A percentile compares a stretch with the other conserved stretches of the same genome.
phyloP scores from a whole-genome alignment of 306 rosid genomes.

The Glycine latifolia region DNA sequence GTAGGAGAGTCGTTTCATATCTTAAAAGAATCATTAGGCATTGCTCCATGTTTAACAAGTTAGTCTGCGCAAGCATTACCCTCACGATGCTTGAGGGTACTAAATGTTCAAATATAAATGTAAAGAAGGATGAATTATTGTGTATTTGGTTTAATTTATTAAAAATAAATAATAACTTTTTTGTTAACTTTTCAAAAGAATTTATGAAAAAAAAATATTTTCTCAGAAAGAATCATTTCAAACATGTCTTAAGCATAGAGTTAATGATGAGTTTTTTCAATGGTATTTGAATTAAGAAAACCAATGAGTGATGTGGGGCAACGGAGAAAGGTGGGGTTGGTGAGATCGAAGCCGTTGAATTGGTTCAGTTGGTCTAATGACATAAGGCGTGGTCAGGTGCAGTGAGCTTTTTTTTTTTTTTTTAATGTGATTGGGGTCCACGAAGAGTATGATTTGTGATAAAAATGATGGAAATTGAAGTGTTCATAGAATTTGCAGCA shows the following conservation, averaged over 20 bases:
- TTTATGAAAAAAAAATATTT: neutral
- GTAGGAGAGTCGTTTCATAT: too few species aligned
- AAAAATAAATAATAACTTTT: neutral
- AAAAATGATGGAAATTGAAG: constrained; percentile 21
- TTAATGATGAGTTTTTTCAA: constrained; percentile 20
- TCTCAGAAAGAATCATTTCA: neutral
- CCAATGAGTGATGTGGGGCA: constrained; percentile 44
- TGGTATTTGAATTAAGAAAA: constrained; percentile 30
- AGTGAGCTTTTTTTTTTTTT: neutral
- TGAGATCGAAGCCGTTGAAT: constrained; percentile 41
- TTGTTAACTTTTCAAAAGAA: neutral
- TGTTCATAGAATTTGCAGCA: constrained; percentile 41
- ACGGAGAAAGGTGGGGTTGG: constrained; percentile 6
- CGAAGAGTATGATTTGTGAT: neutral
- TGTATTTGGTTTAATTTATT: neutral
- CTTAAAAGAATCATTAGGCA: too few species aligned
- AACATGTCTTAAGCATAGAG: constrained; percentile 2
- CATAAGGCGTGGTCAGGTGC: constrained; percentile 24
- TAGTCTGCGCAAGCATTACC: too few species aligned
- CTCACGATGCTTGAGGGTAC: neutral
- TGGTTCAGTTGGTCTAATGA: constrained; percentile 19
- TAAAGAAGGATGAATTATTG: neutral
- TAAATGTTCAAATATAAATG: neutral
- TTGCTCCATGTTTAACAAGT: too few species aligned
- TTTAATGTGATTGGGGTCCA: constrained; percentile 37